phyloP scores from a whole-genome alignment of 1,284 basidiomycete genomes.

The Trichosporon asahii region DNA sequence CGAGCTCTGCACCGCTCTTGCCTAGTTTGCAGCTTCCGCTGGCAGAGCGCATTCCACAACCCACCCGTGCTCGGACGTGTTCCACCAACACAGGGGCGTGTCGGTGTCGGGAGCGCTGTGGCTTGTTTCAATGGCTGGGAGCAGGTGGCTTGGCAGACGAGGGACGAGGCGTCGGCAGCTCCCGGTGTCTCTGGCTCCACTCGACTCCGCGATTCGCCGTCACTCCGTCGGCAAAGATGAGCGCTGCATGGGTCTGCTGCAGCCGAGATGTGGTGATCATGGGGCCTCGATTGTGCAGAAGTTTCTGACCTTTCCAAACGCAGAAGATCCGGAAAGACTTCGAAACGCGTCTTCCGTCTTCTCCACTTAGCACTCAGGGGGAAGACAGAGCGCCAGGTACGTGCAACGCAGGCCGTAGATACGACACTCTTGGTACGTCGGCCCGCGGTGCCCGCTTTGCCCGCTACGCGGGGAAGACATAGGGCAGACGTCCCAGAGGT shows the following conservation, averaged over 20 bases:
- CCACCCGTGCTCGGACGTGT: conserved; percentile 1
- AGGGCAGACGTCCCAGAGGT: not conserved
- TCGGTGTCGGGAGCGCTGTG: not conserved
- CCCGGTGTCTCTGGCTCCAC: not conserved
- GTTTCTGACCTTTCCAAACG: not conserved
- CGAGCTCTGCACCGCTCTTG: not conserved
- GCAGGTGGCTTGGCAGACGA: not conserved
- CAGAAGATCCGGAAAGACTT: not conserved
- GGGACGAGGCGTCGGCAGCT: not conserved
- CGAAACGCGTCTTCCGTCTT: not conserved
- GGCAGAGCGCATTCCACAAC: not conserved
- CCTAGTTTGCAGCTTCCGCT: not conserved
- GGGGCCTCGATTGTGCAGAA: not conserved
- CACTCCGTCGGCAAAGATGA: not conserved
- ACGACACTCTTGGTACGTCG: not conserved
- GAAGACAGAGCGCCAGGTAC: not conserved
- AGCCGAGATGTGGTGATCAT: not conserved
- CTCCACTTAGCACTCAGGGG: too few species aligned
- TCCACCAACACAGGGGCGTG: not conserved
- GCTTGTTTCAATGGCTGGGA: not conserved
- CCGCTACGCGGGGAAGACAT: not conserved
- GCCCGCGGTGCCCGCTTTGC: not conserved
- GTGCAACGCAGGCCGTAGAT: not conserved
- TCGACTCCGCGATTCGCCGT: not conserved
- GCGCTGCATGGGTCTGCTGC: not conserved